phyloP scores from a whole-genome alignment of 331 rosid genomes.

The Erythrophleum ivorense region DNA sequence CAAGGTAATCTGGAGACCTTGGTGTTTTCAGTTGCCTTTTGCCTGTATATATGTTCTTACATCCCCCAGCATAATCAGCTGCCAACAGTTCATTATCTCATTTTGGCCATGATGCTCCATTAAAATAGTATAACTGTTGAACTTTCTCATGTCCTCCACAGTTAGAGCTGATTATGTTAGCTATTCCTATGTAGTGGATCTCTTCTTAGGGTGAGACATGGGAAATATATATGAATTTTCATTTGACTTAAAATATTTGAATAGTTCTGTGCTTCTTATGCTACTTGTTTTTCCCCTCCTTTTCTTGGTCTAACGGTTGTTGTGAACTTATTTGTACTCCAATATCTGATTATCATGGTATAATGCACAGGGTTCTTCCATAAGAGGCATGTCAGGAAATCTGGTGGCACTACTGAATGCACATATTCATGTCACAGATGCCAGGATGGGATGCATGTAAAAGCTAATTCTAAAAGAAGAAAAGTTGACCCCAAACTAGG shows the following conservation, averaged over 20 bases:
- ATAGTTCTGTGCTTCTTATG: slow-evolving; percentile 32
- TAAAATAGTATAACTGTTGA: background rate
- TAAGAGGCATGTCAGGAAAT: slow-evolving; percentile 84
- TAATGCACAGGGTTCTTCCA: slow-evolving; percentile 78
- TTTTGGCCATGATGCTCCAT: background rate
- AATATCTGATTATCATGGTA: slow-evolving; percentile 41
- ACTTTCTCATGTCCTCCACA: background rate
- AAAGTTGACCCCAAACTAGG: slow-evolving; percentile 56
- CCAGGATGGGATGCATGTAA: slow-evolving; percentile 54
- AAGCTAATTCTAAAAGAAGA: slow-evolving; percentile 56
- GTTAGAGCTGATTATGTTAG: background rate
- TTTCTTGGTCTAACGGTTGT: slow-evolving; percentile 20
- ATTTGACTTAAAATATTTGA: background rate
- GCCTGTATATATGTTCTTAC: background rate
- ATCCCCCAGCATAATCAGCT: background rate
- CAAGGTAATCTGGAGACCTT: background rate
- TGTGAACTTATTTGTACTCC: slow-evolving; percentile 30
- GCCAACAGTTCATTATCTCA: background rate
- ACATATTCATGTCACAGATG: slow-evolving; percentile 76
- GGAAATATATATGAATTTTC: background rate
- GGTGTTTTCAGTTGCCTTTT: background rate
- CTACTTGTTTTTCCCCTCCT: background rate
- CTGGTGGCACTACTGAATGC: slow-evolving; percentile 58
- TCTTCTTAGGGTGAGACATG: background rate
- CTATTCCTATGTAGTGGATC: background rate